A percentile compares a stretch with the other conserved stretches of the same genome.
Conservation (phyloP, 108 stramenopile genomes). For the Skeletonema marinoi region DNA sequence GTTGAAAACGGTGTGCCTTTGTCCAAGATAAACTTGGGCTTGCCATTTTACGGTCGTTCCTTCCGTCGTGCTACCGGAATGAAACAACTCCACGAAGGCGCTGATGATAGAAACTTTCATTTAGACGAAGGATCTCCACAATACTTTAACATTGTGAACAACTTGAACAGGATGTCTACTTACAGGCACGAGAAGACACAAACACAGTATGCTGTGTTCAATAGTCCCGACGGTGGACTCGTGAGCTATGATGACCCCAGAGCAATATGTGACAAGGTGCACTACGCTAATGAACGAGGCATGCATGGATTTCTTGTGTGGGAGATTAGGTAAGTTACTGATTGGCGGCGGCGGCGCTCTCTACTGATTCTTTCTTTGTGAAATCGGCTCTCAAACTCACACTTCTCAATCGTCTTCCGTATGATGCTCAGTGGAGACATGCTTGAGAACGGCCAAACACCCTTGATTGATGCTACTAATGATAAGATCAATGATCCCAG, state of each 20-base stretch:
- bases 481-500: conserved; percentile 29
- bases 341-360: background rate
- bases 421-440: conserved; percentile 35
- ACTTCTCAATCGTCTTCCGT: background rate
- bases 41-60: conserved; percentile 50
- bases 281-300: conserved; percentile 42
- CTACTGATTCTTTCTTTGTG: background rate
- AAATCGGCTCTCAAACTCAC: background rate
- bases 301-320: conserved; percentile 36
- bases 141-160: conserved; percentile 48
- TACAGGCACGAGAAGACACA: conserved; percentile 40
- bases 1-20: conserved; percentile 22
- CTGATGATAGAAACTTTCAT: conserved; percentile 39
- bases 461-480: conserved; percentile 40
- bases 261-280: conserved; percentile 50
- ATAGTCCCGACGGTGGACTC: conserved; percentile 22
- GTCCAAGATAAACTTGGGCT: conserved; percentile 39
- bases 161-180: conserved; percentile 28
- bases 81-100: conserved; percentile 44
- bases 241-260: conserved; percentile 45
- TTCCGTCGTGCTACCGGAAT: conserved; percentile 43
- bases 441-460: conserved; percentile 40
- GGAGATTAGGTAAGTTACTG: conserved; percentile 1
- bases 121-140: conserved; percentile 52
- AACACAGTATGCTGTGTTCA: conserved; percentile 50